Evolutionary conservation across 2,329 filamentous ascomycete species (phyloP).

Genomic region (Shiraia sp.): DNA sequence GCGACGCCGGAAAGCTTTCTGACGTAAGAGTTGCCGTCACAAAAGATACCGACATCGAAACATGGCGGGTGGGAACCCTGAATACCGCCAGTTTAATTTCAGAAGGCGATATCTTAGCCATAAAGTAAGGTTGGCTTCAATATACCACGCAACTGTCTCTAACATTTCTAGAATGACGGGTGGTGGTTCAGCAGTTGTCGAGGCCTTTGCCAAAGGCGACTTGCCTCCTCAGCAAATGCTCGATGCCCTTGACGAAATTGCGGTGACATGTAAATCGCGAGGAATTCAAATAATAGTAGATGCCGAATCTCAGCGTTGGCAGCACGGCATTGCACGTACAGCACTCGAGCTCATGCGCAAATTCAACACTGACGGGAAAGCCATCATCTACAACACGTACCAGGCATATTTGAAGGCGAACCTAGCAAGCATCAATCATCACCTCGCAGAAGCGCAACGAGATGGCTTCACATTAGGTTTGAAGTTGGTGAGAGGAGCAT

Average conservation of each 20-base stretch:
- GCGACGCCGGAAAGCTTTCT: slow-evolving; percentile 14
- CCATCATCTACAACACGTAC: slow-evolving; percentile 71
- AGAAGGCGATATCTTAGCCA: slow-evolving; percentile 35
- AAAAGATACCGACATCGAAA: slow-evolving; percentile 41
- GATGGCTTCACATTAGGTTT: slow-evolving; percentile 58
- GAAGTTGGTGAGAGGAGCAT: slow-evolving; percentile 63
- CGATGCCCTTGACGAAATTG: slow-evolving; percentile 49
- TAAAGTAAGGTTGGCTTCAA: slow-evolving; percentile 25
- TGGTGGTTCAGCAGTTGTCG: slow-evolving; percentile 47
- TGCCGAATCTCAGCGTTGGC: slow-evolving; percentile 53
- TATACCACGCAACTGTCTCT: slow-evolving; percentile 3
- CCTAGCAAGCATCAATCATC: slow-evolving; percentile 45
- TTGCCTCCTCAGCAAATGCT: slow-evolving; percentile 49
- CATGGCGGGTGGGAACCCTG: slow-evolving; percentile 33
- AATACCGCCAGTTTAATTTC: slow-evolving; percentile 35
- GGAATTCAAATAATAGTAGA: slow-evolving; percentile 52
- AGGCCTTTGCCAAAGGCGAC: slow-evolving; percentile 42
- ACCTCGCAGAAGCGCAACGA: slow-evolving; percentile 52
- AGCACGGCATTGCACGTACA: slow-evolving; percentile 56
- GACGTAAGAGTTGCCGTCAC: slow-evolving; percentile 3
- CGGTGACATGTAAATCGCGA: slow-evolving; percentile 44
- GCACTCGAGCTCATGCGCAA: slow-evolving; percentile 56
- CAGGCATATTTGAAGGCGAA: slow-evolving; percentile 61
- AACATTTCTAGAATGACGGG: slow-evolving; percentile 46
- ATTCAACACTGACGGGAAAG: slow-evolving; percentile 52